Base-by-base conservation (phyloP, 768 basidiomycete species). In the Psilocybe sp. region DNA sequence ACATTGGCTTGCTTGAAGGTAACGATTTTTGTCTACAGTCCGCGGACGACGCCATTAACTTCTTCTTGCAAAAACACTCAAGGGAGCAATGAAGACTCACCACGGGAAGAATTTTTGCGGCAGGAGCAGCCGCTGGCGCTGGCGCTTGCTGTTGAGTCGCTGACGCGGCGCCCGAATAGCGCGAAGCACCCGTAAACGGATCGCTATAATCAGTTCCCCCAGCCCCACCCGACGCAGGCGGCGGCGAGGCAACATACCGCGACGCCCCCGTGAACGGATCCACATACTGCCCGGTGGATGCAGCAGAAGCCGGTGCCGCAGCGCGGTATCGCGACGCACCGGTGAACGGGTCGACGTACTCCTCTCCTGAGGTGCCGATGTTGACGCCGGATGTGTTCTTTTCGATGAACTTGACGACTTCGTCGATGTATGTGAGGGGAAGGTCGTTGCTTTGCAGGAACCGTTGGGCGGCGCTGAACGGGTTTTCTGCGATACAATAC, bases 371-470 rank as follows among this genome's bases (percentile, higher is more conserved):
- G 3, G 72, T 62, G 36, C 87, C 86, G 9, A 98, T 69, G 46
- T 75, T 84, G 16, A 91, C 84, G 1, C 90, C 91, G 3, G 77
- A 71, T 0, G 94, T 89, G 56, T 94, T 97, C 68, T 89, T 89
- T 68, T 97, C 89, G 46, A 99, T 98, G 68, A 98, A 98, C 47
- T 77, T 75, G 23, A 90, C 95, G 12, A 99, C 88, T 66, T 98
- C 80, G 58, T 98, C 95, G 19, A 92, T 70, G 62, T 98, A 94
- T 4, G 74, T 76, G 54, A 82, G 60, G 0, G 97, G 88, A 6
- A 99, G 77, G 34, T 98, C 88, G 63, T 99, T 89, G 44, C 72
- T 72, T 50, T 85, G 74, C 40, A 98, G 69, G 76, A 98, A 99
- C 19, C 81, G 81, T 64, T 95, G 90, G 0, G 97, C 97, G 6